Evolutionary conservation across 1,284 basidiomycete species (phyloP).

Genomic region (Apiotrichum domesticum): DNA sequence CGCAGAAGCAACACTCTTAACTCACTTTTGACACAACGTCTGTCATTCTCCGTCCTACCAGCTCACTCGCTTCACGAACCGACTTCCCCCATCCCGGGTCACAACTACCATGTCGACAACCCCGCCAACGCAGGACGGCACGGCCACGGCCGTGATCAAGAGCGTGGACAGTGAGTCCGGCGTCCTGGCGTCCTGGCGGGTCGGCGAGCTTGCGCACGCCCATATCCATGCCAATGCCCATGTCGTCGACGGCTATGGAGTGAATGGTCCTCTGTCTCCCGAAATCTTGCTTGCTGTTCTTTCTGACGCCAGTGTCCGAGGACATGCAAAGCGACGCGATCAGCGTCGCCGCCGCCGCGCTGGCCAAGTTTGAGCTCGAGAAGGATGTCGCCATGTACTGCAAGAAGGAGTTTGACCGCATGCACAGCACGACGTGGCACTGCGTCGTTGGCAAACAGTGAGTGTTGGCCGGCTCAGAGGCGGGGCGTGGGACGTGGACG

Average conservation of each 20-base stretch:
- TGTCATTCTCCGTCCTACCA: too few relatives aligned
- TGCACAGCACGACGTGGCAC: constrained; percentile 91
- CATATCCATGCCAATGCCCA: too few relatives aligned
- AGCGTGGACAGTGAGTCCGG: constrained; percentile 68
- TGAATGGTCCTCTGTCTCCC: too few relatives aligned
- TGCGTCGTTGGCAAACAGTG: constrained; percentile 81
- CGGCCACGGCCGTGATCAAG: constrained; percentile 57
- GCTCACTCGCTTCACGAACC: too few relatives aligned
- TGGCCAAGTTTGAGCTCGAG: constrained; percentile 88
- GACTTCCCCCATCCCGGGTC: too few relatives aligned
- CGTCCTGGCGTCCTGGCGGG: too few relatives aligned
- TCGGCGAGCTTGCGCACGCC: too few relatives aligned
- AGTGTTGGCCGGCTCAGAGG: constrained; percentile 11
- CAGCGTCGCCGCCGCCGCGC: constrained; percentile 74
- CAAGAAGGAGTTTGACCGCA: constrained; percentile 94
- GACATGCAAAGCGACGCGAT: constrained; percentile 93
- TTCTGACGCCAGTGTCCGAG: constrained; percentile 58
- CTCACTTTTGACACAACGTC: too few relatives aligned
- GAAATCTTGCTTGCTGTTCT: too few relatives aligned
- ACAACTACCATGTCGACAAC: not conserved
- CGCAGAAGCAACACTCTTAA: too few relatives aligned
- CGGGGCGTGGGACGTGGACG: too few relatives aligned
- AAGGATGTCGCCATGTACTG: constrained; percentile 93
- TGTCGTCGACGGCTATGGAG: too few relatives aligned
- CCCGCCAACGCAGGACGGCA: constrained; percentile 43